phyloP scores from a whole-genome alignment of 1,284 basidiomycete genomes.

The Stereum hirsutum region DNA sequence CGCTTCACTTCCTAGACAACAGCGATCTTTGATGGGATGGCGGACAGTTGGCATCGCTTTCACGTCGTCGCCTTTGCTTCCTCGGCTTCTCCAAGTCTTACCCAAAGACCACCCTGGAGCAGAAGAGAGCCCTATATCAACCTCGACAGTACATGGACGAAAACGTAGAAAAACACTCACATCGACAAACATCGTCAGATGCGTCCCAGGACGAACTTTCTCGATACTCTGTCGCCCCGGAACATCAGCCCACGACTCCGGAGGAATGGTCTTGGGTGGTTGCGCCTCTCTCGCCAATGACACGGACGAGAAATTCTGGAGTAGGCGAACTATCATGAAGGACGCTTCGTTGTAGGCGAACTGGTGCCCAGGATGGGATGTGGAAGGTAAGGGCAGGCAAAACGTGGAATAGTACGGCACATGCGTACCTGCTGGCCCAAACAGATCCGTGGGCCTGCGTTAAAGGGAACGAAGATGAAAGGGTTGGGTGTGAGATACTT shows the following conservation, averaged over 20 bases:
- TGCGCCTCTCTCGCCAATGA: conserved; percentile 22
- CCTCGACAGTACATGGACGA: background rate
- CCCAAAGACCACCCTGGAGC: conserved; percentile 1
- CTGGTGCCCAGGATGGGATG: conserved; percentile 13
- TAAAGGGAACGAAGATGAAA: conserved; percentile 23
- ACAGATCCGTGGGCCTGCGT: conserved; percentile 21
- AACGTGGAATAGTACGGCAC: background rate
- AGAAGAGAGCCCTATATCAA: background rate
- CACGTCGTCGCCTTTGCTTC: no score
- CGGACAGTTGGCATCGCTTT: no score
- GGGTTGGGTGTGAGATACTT: conserved; percentile 19
- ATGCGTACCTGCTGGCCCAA: conserved; percentile 15
- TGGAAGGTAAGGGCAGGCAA: background rate
- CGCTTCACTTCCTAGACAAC: no score
- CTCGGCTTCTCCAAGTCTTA: background rate
- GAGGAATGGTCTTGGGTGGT: conserved; percentile 15
- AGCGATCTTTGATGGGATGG: no score
- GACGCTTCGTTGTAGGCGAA: conserved; percentile 32
- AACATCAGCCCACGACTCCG: conserved; percentile 16
- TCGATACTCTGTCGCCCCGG: conserved; percentile 18
- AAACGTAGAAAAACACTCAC: conserved; percentile 18
- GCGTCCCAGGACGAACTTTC: conserved; percentile 13
- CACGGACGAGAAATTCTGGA: conserved; percentile 26
- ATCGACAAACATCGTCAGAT: conserved; percentile 29
- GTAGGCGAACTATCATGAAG: conserved; percentile 28